Conservation (phyloP, 2,329 filamentous ascomycete species). For the Colletotrichum tamarilloi region DNA sequence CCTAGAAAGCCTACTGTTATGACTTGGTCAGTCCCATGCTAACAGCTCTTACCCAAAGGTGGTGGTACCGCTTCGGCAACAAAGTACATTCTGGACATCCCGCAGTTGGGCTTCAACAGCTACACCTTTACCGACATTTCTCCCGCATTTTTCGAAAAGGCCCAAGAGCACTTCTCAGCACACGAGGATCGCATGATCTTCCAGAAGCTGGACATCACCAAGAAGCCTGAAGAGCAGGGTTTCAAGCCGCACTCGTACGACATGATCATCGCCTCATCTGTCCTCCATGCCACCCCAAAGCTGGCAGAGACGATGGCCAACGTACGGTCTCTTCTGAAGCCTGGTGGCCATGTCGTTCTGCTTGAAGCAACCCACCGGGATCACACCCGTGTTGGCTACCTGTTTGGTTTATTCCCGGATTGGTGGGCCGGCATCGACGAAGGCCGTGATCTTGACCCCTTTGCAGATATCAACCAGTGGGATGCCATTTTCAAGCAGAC, state of each 20-base stretch:
- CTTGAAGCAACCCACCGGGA: conserved; percentile 1
- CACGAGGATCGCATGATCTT: conserved; percentile 8
- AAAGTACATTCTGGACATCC: neutral
- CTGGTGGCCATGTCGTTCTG: conserved; percentile 43
- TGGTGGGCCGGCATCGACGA: conserved; percentile 44
- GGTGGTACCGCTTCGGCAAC: conserved; percentile 20
- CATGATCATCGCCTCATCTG: conserved; percentile 43
- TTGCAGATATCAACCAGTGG: conserved; percentile 41
- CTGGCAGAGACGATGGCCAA: conserved; percentile 40
- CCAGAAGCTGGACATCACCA: conserved; percentile 45
- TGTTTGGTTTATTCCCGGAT: conserved; percentile 41
- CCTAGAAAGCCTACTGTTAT: no score
- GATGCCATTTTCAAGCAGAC: conserved; percentile 39
- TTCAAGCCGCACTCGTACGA: conserved; percentile 42
- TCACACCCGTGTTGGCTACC: conserved; percentile 35
- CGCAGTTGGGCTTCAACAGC: conserved; percentile 20
- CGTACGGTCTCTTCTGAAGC: conserved; percentile 42
- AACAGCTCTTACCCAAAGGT: neutral
- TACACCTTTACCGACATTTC: conserved; percentile 43
- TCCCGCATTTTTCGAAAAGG: conserved; percentile 37
- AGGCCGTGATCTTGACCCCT: conserved; percentile 38
- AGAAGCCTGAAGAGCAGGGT: conserved; percentile 42
- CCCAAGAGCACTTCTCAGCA: conserved; percentile 36
- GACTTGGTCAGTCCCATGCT: no score
- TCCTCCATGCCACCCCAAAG: conserved; percentile 43